Evolutionary conservation across 140 eudicot genomes (phyloP), one percentile per base, ranked within the genome.

Genomic region (Cichorium intybus): DNA sequence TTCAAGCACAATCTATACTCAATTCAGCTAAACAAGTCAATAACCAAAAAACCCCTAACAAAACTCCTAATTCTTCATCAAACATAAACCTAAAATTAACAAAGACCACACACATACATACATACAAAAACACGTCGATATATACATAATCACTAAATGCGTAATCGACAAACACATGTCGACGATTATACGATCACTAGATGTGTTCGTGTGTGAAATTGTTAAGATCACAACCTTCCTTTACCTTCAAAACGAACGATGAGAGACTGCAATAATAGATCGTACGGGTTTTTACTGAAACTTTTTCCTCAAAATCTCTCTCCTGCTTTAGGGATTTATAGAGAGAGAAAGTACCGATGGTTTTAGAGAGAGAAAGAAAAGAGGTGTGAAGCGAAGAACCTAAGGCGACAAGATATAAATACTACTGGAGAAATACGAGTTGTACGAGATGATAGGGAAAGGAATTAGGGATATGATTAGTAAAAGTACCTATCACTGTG

Each of bases 21-120:
- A 73, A 22, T 64, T 64, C 33, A 39, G 56, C 60, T 50, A 34
- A 10, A 35, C 34, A 50, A 37, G 56, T 26, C 24, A 29, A 55
- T 58, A 72, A 73, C 8, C 72, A 64, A 73, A 74, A 65, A n/a
- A n/a, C n/a, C 74, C 68, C 73, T 65, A 74, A 57, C 60, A 5
- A 64, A 43, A 62, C 31, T 56, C 56, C 22, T 60, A 64, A 64
- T 64, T 54, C 7, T 21, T 31, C 24, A 43, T 41, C 17, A 66
- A 43, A 69, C 66, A 64, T 43, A 73, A 31, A 53, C 54, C 33
- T 15, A 28, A 26, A 62, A 27, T 53, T 31, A n/a, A n/a, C n/a
- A n/a, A n/a, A n/a, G n/a, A n/a, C 61, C 69, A 28, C 33, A 34
- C 49, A 70, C 54, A 70, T 23, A 70, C 39, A 35, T 33, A 50